phyloP scores from a whole-genome alignment of 2,329 filamentous ascomycete species.

The Raffaelea ambrosiae region DNA sequence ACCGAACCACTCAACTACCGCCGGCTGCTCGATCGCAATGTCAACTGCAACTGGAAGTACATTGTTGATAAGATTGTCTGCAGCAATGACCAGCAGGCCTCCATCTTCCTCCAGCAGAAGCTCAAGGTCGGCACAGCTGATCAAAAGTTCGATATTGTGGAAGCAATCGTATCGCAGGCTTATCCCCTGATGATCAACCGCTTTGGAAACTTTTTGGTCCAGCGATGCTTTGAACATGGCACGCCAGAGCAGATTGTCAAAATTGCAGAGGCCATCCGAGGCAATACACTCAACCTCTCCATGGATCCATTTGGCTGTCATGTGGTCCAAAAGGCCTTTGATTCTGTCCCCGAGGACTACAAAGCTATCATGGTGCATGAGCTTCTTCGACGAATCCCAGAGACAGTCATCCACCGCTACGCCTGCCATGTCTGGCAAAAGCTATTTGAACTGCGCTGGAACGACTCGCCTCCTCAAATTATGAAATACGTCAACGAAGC shows the following conservation, averaged over 20 bases:
- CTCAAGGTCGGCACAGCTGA: slow-evolving; percentile 92
- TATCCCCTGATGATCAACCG: slow-evolving; percentile 97
- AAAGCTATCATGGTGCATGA: slow-evolving; percentile 99
- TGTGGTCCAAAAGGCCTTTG: slow-evolving; percentile 97
- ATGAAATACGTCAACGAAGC: slow-evolving; percentile 98
- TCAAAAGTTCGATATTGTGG: slow-evolving; percentile 95
- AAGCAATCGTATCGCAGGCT: slow-evolving; percentile 89
- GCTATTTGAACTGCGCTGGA: slow-evolving; percentile 95
- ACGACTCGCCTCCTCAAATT: slow-evolving; percentile 87
- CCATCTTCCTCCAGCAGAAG: slow-evolving; percentile 98
- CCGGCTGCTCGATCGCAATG: slow-evolving; percentile 85
- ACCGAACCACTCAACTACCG: slow-evolving; percentile 95
- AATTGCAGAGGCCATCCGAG: slow-evolving; percentile 89
- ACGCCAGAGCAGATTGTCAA: slow-evolving; percentile 89
- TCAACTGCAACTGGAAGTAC: slow-evolving; percentile 98
- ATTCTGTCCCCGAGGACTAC: slow-evolving; percentile 94
- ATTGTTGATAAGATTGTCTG: slow-evolving; percentile 99
- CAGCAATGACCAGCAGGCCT: slow-evolving; percentile 98
- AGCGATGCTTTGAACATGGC: slow-evolving; percentile 97
- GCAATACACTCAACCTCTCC: slow-evolving; percentile 86
- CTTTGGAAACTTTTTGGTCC: slow-evolving; percentile 96
- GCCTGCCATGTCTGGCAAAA: slow-evolving; percentile 99
- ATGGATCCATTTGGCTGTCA: slow-evolving; percentile 99
- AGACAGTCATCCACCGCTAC: slow-evolving; percentile 97
- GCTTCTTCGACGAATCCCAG: slow-evolving; percentile 84